Percentiles rank a stretch among this genome's conserved stretches.
Conservation (phyloP, 2,329 filamentous ascomycete genomes). For the Clonostachys sp. region DNA sequence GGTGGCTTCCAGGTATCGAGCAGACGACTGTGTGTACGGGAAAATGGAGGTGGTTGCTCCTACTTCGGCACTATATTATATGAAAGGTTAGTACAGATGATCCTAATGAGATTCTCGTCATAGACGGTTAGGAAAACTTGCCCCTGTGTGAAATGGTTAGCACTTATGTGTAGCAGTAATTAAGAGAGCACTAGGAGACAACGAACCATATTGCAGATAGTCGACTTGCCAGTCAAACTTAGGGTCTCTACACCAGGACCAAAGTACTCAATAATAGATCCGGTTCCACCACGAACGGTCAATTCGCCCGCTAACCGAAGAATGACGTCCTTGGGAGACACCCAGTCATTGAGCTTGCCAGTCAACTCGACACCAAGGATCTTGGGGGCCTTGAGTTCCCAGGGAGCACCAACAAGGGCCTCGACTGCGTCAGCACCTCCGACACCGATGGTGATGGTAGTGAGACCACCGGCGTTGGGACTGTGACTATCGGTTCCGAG, state of each 20-base stretch:
- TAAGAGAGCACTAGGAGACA: too few species aligned
- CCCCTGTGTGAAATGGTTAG: too few species aligned
- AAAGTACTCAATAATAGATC: slow-evolving; percentile 91
- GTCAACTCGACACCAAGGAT: slow-evolving; percentile 81
- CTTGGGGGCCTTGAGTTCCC: slow-evolving; percentile 95
- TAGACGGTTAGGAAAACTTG: too few species aligned
- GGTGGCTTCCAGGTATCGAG: slow-evolving; percentile 82
- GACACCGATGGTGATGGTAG: slow-evolving; percentile 92
- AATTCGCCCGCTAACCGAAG: slow-evolving; percentile 82
- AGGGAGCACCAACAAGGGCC: slow-evolving; percentile 90
- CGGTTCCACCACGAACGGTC: slow-evolving; percentile 90
- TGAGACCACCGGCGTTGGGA: slow-evolving; percentile 92
- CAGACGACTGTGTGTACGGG: slow-evolving; percentile 81
- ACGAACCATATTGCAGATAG: slow-evolving; percentile 75
- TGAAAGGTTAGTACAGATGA: too few species aligned
- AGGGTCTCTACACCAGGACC: slow-evolving; percentile 85
- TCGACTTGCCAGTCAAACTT: slow-evolving; percentile 90
- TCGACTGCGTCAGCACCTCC: slow-evolving; percentile 97
- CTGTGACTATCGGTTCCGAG: slow-evolving; percentile 96
- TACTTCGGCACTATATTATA: slow-evolving; percentile 58
- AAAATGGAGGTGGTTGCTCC: slow-evolving; percentile 95
- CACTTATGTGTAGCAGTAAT: too few species aligned
- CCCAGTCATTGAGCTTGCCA: slow-evolving; percentile 84
- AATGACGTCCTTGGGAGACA: slow-evolving; percentile 93
- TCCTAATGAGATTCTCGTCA: too few species aligned